Evolutionary conservation across 768 basidiomycete genomes (phyloP).

Genomic region (Neoboletus subvelutipes): DNA sequence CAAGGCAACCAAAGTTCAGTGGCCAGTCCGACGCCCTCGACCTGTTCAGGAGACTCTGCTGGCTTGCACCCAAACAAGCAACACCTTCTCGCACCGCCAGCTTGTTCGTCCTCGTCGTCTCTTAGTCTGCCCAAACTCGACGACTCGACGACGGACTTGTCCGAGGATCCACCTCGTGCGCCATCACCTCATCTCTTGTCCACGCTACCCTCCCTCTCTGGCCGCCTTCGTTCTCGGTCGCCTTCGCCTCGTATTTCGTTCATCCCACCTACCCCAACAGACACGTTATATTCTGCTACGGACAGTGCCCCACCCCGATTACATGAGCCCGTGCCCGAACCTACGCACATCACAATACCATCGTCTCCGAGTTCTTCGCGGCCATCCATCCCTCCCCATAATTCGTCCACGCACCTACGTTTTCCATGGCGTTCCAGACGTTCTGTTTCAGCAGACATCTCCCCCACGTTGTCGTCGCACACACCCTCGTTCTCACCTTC

Average conservation of each 20-base stretch:
- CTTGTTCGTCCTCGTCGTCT: constrained; percentile 25
- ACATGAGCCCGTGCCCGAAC: background rate
- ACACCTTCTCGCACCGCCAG: constrained; percentile 23
- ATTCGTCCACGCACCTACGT: constrained; percentile 6
- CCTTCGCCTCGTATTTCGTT: constrained; percentile 9
- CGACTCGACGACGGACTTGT: constrained; percentile 10
- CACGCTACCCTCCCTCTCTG: constrained; percentile 24
- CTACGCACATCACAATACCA: background rate
- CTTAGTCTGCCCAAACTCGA: constrained; percentile 22
- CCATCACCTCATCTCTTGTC: constrained; percentile 29
- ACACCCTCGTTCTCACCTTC: constrained; percentile 1
- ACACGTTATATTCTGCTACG: background rate
- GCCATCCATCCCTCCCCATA: background rate
- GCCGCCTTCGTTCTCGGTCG: constrained; percentile 8
- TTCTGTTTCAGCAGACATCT: constrained; percentile 2
- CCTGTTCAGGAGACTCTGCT: constrained; percentile 16
- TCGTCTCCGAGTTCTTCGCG: background rate
- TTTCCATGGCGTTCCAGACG: constrained; percentile 12
- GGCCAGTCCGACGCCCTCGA: constrained; percentile 17
- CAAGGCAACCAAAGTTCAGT: background rate
- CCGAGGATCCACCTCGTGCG: constrained; percentile 9
- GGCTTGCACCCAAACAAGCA: background rate
- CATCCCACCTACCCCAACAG: constrained; percentile 7
- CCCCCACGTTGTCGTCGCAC: background rate
- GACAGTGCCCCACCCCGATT: background rate